Base-by-base conservation (phyloP, 108 stramenopile genomes). In the Cyclotella baltica region DNA sequence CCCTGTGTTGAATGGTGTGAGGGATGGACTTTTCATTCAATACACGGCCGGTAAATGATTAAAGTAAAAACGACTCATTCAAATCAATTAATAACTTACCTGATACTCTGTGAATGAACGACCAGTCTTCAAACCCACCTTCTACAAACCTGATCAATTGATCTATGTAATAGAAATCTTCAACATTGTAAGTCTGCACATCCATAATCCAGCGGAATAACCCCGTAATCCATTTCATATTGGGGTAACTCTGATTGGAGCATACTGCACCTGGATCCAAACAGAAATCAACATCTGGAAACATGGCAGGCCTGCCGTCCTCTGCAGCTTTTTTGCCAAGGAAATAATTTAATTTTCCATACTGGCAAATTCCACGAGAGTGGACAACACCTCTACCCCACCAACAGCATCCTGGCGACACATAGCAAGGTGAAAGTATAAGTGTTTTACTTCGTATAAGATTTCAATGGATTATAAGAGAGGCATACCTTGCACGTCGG, bases 341-440 rank as follows among this genome's bases (percentile, higher is more conserved):
- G 36, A 63, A 86, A 47, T 79, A 77, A 53, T 86, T 86, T 0
- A 86, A 62, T 46, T 86, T 86, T 37, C 85, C 85, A 43, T 76
- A 83, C 56, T 70, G 70, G 62, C 85, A 86, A 15, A 74, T 51
- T 19, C 85, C 85, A 18, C 69, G 53, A 0, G 72, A 68, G 8
- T 73, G 77, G 11, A 86, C 55, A 0, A 70, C 62, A 25, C 85
- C 85, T 70, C 85, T 56, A 19, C 85, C 85, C 85, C 85, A 86
- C 77, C 81, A 86, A 52, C 85, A 86, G 73, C 85, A 85, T 4
- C 84, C 73, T 9, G 22, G 9, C 23, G 46, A 67, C 2, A 25
- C 2, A 28, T 6, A 48, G n/a, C n/a, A 48, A 2, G 6, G 40
- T 6, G 40, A 43, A 11, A 13, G 40, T 6, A 43, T 6, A 43